phyloP scores from a whole-genome alignment of 257 asterid species.

The Marsdenia floribunda region DNA sequence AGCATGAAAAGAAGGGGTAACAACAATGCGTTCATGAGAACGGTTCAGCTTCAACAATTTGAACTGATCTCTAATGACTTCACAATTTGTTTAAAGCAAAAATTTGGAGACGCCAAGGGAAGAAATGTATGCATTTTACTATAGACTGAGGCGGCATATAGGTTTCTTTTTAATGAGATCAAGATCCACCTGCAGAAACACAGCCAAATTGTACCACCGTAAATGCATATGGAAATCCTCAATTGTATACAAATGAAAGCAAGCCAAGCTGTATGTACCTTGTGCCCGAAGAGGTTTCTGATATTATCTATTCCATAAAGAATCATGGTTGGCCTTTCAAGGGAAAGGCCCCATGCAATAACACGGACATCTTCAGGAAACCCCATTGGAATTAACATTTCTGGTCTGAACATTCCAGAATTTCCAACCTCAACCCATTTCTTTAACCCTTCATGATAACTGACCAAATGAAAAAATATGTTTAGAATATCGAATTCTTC shows the following conservation, averaged over 20 bases:
- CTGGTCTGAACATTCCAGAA: constrained; percentile 99
- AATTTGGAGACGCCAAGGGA: neutral
- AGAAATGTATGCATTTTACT: constrained; percentile 7
- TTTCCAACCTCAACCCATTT: constrained; percentile 98
- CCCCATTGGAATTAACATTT: constrained; percentile 97
- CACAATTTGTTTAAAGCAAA: neutral
- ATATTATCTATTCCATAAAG: constrained; percentile 86
- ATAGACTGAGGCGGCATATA: constrained; percentile 67
- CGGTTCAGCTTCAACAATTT: too few relatives aligned
- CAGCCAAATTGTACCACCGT: neutral
- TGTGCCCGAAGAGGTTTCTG: constrained; percentile 94
- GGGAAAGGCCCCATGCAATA: constrained; percentile 99
- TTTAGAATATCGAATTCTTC: neutral
- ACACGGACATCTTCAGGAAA: constrained; percentile 94
- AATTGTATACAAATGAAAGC: neutral
- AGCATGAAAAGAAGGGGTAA: too few relatives aligned
- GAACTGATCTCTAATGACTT: neutral
- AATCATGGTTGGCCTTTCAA: constrained; percentile 97
- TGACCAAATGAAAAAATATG: constrained; percentile 20
- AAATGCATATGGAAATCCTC: neutral
- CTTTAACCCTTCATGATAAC: constrained; percentile 90
- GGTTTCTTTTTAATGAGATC: constrained; percentile 76
- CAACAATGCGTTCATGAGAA: too few relatives aligned
- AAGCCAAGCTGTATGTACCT: constrained; percentile 39
- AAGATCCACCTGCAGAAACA: constrained; percentile 76